Base-by-base conservation (phyloP, 768 basidiomycete genomes). In the Lactifluus echinatus region DNA sequence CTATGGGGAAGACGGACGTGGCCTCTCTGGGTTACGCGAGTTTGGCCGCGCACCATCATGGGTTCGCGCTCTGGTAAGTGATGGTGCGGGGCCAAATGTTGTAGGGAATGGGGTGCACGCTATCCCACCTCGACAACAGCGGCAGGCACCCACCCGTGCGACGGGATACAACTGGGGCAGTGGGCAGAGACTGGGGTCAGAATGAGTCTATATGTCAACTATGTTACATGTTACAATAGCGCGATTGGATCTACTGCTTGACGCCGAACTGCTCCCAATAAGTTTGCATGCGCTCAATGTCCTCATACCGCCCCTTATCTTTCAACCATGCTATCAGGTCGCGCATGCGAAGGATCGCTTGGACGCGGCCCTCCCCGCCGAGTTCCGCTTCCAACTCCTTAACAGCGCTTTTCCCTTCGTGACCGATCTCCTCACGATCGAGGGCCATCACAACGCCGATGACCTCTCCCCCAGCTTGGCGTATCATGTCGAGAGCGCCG, bases 391-490 rank as follows among this genome's bases (percentile, higher is more conserved):
- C 88, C 8, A 97, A 77, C 67, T 97, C 93, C 65, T 83, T 79
- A 6, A 94, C 87, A 0, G 92, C 90, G 61, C 84, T 88, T 65
- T 75, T 70, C 0, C 81, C 80, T 61, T 85, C 83, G 66, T 82
- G 77, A 0, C 89, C 90, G 3, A 87, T 78, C 72, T 95, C 93
- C 69, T 94, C 83, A 10, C 93, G 76, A 67, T 98, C 93, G 5
- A 99, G 76, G 44, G 85, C 78, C 67, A 93, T 85, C 7, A 95
- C 79, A 19, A 96, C 88, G 1, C 95, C 95, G 0, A 93, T 87
- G 7, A 96, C 84, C 53, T 87, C 76, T 0, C 94, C 93, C 2
- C 87, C 87, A 37, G 79, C 77, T 48, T 73, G 67, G 34, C 71
- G 69, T 17, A 98, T 85, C 8, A 84, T 81, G 45, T 84, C 82